A percentile compares a stretch with the other conserved stretches of the same genome.
phyloP scores from a whole-genome alignment of 805 yeast genomes.

The Candida germanica region DNA sequence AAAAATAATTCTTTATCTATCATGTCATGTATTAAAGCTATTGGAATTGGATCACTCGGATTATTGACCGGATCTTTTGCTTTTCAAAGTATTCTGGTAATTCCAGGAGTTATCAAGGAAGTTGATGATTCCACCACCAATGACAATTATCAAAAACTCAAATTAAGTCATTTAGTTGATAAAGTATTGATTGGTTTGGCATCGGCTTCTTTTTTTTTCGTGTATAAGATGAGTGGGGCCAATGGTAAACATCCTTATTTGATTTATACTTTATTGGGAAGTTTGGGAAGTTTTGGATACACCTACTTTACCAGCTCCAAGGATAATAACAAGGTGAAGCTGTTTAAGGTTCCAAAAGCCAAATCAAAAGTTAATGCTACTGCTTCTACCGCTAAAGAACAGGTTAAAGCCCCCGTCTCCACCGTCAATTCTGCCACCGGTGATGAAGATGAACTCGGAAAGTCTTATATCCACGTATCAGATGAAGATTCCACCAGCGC shows the following conservation, averaged over 20 bases:
- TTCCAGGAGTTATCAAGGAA: slow-evolving; percentile 27
- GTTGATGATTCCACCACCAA: slow-evolving; percentile 11
- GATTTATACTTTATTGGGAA: slow-evolving; percentile 59
- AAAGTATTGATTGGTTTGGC: slow-evolving; percentile 46
- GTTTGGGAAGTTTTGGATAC: slow-evolving; percentile 39
- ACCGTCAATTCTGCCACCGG: background rate
- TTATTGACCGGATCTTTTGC: slow-evolving; percentile 52
- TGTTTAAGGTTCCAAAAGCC: slow-evolving; percentile 5
- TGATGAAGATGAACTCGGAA: slow-evolving; percentile 27
- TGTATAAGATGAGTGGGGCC: slow-evolving; percentile 55
- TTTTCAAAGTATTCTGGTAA: slow-evolving; percentile 34
- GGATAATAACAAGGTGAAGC: slow-evolving; percentile 15
- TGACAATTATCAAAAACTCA: slow-evolving; percentile 21
- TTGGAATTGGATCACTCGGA: slow-evolving; percentile 70
- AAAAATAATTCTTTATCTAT: background rate
- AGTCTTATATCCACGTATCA: slow-evolving; percentile 42
- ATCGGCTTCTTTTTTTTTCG: slow-evolving; percentile 48
- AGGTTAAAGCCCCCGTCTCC: background rate
- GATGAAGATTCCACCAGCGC: slow-evolving; percentile 30
- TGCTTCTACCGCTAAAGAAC: background rate
- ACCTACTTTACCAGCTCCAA: slow-evolving; percentile 16
- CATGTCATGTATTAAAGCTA: slow-evolving; percentile 44
- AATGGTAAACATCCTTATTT: slow-evolving; percentile 70
- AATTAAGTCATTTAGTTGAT: slow-evolving; percentile 21
- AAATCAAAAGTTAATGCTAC: background rate